phyloP scores from a whole-genome alignment of 169 alveolate genomes.

The Sarcocystis neurona region DNA sequence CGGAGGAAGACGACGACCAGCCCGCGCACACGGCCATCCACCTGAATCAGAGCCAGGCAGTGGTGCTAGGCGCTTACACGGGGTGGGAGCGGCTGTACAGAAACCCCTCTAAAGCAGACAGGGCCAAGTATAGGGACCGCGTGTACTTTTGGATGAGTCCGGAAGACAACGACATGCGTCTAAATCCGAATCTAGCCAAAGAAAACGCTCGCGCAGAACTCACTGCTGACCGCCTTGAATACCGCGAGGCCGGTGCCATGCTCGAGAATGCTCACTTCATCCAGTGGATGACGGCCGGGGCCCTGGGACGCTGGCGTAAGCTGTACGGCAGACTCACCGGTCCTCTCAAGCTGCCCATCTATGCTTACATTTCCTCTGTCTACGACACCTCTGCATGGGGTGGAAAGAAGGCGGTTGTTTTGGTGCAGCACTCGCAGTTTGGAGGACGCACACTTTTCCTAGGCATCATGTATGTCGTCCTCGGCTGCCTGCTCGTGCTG shows the following conservation, averaged over 20 bases:
- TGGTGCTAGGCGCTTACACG: neutral
- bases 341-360: constrained; percentile 53
- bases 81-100: constrained; percentile 5
- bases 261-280: constrained; percentile 59
- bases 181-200: neutral
- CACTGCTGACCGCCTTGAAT: constrained; percentile 34
- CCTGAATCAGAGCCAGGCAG: neutral
- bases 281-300: constrained; percentile 52
- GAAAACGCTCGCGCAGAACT: constrained; percentile 38
- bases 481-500: constrained; percentile 23
- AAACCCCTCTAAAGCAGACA: constrained; percentile 30
- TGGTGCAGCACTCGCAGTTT: constrained; percentile 23
- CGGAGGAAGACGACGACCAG: neutral
- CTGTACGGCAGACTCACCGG: constrained; percentile 59
- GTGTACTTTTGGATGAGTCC: constrained; percentile 62
- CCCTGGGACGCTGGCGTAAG: constrained; percentile 38
- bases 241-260: constrained; percentile 53
- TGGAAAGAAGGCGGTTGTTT: constrained; percentile 46
- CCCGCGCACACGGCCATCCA: constrained; percentile 10
- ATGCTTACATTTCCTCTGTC: constrained; percentile 15
- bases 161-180: constrained; percentile 38
- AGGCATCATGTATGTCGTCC: constrained; percentile 35
- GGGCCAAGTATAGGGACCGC: constrained; percentile 19
- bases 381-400: constrained; percentile 45
- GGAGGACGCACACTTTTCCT: constrained; percentile 32